These are phyloP conservation scores for Aspergillus uvarum DNA, from an alignment of 2,329 filamentous ascomycete species.

Conservation along the genomic window DNA sequence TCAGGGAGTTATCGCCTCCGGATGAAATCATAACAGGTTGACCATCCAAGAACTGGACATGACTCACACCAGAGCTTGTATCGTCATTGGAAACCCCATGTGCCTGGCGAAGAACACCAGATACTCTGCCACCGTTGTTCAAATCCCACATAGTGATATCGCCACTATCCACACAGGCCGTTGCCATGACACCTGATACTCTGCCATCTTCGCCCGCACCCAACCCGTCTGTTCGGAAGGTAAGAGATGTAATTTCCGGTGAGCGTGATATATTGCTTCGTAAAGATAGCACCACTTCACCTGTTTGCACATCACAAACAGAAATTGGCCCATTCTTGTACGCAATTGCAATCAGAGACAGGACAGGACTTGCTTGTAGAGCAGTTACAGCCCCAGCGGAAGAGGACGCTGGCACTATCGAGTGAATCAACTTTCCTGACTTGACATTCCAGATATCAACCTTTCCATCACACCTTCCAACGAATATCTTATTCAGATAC, in stretches of 20 bases:
- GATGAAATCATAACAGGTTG: constrained; percentile 89
- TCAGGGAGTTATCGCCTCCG: constrained; percentile 88
- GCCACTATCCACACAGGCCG: constrained; percentile 72
- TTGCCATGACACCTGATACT: constrained; percentile 90
- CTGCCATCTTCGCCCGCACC: constrained; percentile 86
- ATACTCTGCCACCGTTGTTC: constrained; percentile 81
- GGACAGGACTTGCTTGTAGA: constrained; percentile 76
- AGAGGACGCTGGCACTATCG: constrained; percentile 72
- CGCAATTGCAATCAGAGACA: constrained; percentile 84
- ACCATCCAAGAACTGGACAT: constrained; percentile 82
- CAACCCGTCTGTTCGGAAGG: constrained; percentile 84
- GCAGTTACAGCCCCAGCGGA: constrained; percentile 81
- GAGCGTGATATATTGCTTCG: constrained; percentile 64
- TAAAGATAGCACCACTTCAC: constrained; percentile 69
- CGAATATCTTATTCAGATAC: constrained; percentile 92
- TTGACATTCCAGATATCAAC: constrained; percentile 98
- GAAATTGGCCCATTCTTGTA: constrained; percentile 76
- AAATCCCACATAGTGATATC: constrained; percentile 97
- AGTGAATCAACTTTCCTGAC: constrained; percentile 87
- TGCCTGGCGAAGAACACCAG: constrained; percentile 81
- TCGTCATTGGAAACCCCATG: constrained; percentile 64
- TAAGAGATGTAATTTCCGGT: constrained; percentile 71
- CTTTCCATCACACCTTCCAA: constrained; percentile 80
- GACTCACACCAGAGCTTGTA: constrained; percentile 72
- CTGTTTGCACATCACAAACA: constrained; percentile 78